phyloP scores from a whole-genome alignment of 2,329 filamentous ascomycete genomes.

The Aspergillus nomiae region DNA sequence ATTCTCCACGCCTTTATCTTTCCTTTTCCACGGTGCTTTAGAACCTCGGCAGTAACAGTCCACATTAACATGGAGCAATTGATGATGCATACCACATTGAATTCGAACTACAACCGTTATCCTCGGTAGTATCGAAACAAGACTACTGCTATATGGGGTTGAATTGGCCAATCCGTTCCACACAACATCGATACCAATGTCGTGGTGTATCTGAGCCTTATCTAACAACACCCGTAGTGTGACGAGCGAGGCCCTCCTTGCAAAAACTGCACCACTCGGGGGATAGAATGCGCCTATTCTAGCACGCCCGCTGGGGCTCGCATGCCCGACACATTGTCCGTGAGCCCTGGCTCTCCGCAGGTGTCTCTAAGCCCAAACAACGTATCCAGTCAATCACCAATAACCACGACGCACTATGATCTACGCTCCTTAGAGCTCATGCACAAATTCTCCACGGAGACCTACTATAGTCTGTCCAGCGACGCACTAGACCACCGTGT shows the following conservation, averaged over 20 bases:
- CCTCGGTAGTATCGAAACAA: neutral
- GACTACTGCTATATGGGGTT: neutral
- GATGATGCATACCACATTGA: too few species aligned
- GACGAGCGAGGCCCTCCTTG: conserved; percentile 36
- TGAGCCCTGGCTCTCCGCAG: neutral
- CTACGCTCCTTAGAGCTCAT: conserved; percentile 50
- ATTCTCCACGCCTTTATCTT: neutral
- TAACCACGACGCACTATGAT: neutral
- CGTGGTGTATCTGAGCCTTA: neutral
- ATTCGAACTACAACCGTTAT: too few species aligned
- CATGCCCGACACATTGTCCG: neutral
- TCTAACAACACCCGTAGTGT: conserved; percentile 20
- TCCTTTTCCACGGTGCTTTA: too few species aligned
- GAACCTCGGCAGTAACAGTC: neutral
- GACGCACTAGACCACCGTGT: conserved; percentile 26
- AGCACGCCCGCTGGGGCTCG: conserved; percentile 14
- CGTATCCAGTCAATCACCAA: neutral
- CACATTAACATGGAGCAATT: neutral
- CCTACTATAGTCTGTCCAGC: conserved; percentile 42
- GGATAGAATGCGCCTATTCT: conserved; percentile 27
- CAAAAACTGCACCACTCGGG: conserved; percentile 30
- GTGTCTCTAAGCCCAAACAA: neutral
- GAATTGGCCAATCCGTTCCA: neutral
- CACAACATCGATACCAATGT: neutral
- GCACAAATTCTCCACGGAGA: conserved; percentile 51